phyloP scores from a whole-genome alignment of 805 yeast genomes.

The Metschnikowia lochheadii region DNA sequence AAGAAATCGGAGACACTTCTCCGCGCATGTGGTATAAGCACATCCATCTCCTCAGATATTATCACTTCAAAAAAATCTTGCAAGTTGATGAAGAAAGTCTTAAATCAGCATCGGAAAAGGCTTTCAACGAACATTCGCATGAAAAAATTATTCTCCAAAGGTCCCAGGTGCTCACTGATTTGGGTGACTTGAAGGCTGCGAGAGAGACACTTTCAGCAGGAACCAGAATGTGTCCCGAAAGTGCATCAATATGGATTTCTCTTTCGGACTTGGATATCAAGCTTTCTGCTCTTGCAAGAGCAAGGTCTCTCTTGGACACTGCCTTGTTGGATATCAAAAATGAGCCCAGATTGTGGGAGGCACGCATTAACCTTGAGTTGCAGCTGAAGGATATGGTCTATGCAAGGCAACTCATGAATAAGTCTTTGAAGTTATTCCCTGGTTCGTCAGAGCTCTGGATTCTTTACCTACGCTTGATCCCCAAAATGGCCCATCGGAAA shows the following conservation, averaged over 20 bases:
- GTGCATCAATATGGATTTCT: slow-evolving; percentile 50
- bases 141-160: slow-evolving; percentile 55
- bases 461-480: slow-evolving; percentile 46
- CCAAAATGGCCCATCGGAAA: slow-evolving; percentile 49
- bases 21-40: slow-evolving; percentile 61
- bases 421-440: slow-evolving; percentile 58
- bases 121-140: slow-evolving; percentile 45
- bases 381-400: slow-evolving; percentile 44
- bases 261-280: slow-evolving; percentile 43
- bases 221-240: slow-evolving; percentile 42
- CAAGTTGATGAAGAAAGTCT: slow-evolving; percentile 15
- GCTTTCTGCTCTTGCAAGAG: slow-evolving; percentile 45
- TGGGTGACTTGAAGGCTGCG: slow-evolving; percentile 33
- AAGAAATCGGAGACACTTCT: slow-evolving; percentile 19
- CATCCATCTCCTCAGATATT: slow-evolving; percentile 47
- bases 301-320: slow-evolving; percentile 69
- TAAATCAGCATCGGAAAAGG: slow-evolving; percentile 37
- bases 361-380: slow-evolving; percentile 55
- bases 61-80: slow-evolving; percentile 16
- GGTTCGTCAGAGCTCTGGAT: slow-evolving; percentile 62
- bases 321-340: slow-evolving; percentile 53
- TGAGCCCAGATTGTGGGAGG: slow-evolving; percentile 54
- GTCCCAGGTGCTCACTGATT: slow-evolving; percentile 47
- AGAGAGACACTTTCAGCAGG: slow-evolving; percentile 48
- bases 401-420: slow-evolving; percentile 52